A percentile compares a stretch with the other conserved stretches of the same genome.
Evolutionary conservation across 371 early-diverging fungal genomes (phyloP).

Genomic region (Fennellomyces sp.): DNA sequence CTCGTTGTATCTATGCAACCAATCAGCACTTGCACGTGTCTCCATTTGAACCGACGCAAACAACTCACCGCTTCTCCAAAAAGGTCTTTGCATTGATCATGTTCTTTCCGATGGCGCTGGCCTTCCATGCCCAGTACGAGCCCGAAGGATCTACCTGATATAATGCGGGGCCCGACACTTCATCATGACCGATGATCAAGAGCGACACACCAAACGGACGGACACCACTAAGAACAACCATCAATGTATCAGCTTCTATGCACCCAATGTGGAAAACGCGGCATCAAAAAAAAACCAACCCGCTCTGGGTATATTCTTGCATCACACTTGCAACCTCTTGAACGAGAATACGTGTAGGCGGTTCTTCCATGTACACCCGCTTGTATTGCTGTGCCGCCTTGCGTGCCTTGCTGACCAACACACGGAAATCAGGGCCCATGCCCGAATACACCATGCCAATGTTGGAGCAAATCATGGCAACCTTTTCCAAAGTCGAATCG

Average conservation of each 20-base stretch:
- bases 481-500: slow-evolving; percentile 86
- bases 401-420: slow-evolving; percentile 93
- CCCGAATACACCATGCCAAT: slow-evolving; percentile 99
- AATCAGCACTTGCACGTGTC: not conserved
- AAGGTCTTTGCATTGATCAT: slow-evolving; percentile 98
- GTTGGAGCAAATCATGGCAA: slow-evolving; percentile 87
- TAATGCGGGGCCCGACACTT: slow-evolving; percentile 83
- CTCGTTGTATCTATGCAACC: slow-evolving; percentile 69
- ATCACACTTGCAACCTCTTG: slow-evolving; percentile 95
- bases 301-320: slow-evolving; percentile 99
- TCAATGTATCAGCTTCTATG: not conserved
- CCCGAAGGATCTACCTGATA: slow-evolving; percentile 99
- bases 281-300: slow-evolving; percentile 55
- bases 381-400: slow-evolving; percentile 96
- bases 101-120: slow-evolving; percentile 98
- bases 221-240: slow-evolving; percentile 91
- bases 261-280: not conserved
- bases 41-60: not conserved
- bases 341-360: slow-evolving; percentile 92
- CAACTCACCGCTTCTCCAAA: slow-evolving; percentile 89
- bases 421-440: slow-evolving; percentile 97
- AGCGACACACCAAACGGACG: slow-evolving; percentile 99
- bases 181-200: slow-evolving; percentile 94
- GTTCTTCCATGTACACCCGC: slow-evolving; percentile 93
- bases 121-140: slow-evolving; percentile 98